Conservation (phyloP, 345 rosid genomes). For the Arabidopsis arenosa region DNA sequence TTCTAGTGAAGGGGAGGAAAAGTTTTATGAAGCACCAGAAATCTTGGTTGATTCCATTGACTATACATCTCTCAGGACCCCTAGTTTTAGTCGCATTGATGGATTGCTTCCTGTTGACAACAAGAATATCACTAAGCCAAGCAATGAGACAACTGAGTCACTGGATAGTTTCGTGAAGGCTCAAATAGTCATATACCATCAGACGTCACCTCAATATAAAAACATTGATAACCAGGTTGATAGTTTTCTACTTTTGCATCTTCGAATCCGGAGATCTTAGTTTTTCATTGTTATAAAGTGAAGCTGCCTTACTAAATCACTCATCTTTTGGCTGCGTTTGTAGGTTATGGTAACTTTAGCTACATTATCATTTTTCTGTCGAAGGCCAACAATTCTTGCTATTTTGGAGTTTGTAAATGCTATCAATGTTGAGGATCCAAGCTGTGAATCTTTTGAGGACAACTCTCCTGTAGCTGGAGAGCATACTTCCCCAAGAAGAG, state of each 20-base stretch:
- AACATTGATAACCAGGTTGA: constrained; percentile 80
- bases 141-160: constrained; percentile 51
- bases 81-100: constrained; percentile 69
- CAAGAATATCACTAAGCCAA: constrained; percentile 46
- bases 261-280: constrained; percentile 7
- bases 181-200: constrained; percentile 78
- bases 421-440: constrained; percentile 65
- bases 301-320: constrained; percentile 17
- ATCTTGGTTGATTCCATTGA: constrained; percentile 66
- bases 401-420: constrained; percentile 88
- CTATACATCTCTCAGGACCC: constrained; percentile 61
- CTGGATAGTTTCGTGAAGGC: constrained; percentile 96
- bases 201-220: constrained; percentile 67
- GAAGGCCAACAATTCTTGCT: constrained; percentile 93
- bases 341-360: constrained; percentile 86
- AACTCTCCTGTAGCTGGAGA: constrained; percentile 58
- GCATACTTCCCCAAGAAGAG: constrained; percentile 51
- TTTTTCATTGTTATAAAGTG: constrained; percentile 23
- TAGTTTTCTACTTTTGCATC: constrained; percentile 33
- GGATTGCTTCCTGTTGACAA: constrained; percentile 77
- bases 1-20: constrained; percentile 84
- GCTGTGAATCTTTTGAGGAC: constrained; percentile 61
- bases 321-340: constrained; percentile 40
- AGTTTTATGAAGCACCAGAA: constrained; percentile 93
- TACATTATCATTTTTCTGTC: constrained; percentile 90